phyloP scores from a whole-genome alignment of 805 yeast species.

The Limtongozyma cylindracea region DNA sequence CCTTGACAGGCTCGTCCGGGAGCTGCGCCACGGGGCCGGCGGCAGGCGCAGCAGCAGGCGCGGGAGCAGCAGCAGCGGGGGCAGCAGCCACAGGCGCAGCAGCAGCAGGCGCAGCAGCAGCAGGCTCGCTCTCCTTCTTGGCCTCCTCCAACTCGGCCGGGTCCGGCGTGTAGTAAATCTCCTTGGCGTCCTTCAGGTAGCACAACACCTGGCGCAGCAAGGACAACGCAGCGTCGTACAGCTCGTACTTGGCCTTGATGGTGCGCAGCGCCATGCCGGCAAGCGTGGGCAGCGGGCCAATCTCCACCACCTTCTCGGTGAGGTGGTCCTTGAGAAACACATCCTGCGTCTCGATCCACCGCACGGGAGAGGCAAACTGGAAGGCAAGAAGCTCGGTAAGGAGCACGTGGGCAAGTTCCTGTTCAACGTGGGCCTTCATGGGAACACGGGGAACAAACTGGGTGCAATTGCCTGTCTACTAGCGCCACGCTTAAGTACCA shows the following conservation, averaged over 20 bases:
- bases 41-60: constrained; percentile 37
- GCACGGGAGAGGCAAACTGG: constrained; percentile 97
- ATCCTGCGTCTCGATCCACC: constrained; percentile 99
- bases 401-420: constrained; percentile 85
- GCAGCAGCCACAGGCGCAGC: constrained; percentile 23
- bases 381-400: constrained; percentile 92
- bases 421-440: constrained; percentile 91
- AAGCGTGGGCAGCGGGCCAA: constrained; percentile 96
- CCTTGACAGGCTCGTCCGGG: constrained; percentile 78
- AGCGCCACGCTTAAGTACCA: not conserved
- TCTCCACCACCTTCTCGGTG: constrained; percentile 93
- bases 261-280: constrained; percentile 99
- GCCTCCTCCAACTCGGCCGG: constrained; percentile 21
- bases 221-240: constrained; percentile 92
- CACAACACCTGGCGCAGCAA: constrained; percentile 85
- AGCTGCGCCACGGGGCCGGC: constrained; percentile 65
- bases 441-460: constrained; percentile 1
- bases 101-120: constrained; percentile 17
- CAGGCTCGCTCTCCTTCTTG: constrained; percentile 63
- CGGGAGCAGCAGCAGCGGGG: constrained; percentile 28
- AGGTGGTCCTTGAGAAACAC: constrained; percentile 84
- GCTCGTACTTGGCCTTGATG: constrained; percentile 81
- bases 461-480: not conserved
- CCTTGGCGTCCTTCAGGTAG: constrained; percentile 89
- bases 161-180: constrained; percentile 83